phyloP scores from a whole-genome alignment of 1,284 basidiomycete genomes.

The Marasmius fiardii region DNA sequence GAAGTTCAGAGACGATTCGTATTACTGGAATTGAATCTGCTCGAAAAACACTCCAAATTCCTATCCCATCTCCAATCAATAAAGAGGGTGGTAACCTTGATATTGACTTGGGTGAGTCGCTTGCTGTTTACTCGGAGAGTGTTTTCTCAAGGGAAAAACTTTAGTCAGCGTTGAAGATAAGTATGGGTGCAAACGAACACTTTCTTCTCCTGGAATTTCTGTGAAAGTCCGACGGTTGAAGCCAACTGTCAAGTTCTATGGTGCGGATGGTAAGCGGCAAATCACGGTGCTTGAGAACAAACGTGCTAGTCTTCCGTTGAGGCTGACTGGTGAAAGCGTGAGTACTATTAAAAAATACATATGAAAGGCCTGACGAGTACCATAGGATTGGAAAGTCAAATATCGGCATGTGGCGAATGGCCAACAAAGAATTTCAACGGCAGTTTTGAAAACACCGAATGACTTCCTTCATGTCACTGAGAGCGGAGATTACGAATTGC shows the following conservation, averaged over 20 bases:
- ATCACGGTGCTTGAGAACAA: conserved; percentile 79
- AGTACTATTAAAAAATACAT: conserved; percentile 25
- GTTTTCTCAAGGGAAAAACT: conserved; percentile 2
- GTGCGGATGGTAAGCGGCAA: conserved; percentile 50
- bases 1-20: conserved; percentile 55
- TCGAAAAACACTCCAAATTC: conserved; percentile 57
- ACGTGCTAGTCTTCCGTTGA: conserved; percentile 67
- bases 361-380: conserved; percentile 10
- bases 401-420: conserved; percentile 61
- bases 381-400: conserved; percentile 80
- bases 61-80: conserved; percentile 66
- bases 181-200: conserved; percentile 80
- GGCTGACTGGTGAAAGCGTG: conserved; percentile 86
- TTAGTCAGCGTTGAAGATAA: conserved; percentile 86
- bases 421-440: conserved; percentile 32
- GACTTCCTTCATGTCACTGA: conserved; percentile 65
- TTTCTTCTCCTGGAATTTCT: conserved; percentile 78
- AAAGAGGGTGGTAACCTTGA: conserved; percentile 77
- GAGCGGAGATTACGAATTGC: conserved; percentile 76
- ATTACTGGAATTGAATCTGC: conserved; percentile 55
- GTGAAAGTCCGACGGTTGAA: conserved; percentile 87
- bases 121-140: background rate
- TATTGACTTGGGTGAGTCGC: conserved; percentile 63
- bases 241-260: conserved; percentile 88
- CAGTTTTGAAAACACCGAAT: conserved; percentile 61